Evolutionary conservation across 2,329 filamentous ascomycete species (phyloP), one percentile per base, ranked within the genome.

Genomic region (Calonectria pauciramosa): DNA sequence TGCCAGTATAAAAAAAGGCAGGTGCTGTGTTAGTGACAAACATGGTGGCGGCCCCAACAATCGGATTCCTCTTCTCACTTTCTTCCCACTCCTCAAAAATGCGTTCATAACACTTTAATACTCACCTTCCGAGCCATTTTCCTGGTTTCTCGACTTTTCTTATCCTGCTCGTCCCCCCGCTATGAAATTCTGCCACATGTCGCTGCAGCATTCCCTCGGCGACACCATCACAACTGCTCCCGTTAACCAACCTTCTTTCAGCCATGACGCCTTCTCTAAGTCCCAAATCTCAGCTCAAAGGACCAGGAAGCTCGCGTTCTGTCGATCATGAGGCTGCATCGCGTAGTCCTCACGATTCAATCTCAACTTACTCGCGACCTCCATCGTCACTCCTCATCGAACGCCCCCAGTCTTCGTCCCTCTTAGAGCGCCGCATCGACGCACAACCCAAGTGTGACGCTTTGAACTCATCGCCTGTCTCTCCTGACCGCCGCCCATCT

Each of bases 381-480:
- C 77, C 79, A 7, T 68, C 68, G 9, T 75, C 73, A 32, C 76
- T 79, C n/a, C 72, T 76, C 20, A 52, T 77, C 20, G 75, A 80
- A 71, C 75, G 60, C 44, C 51, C 44, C 2, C 52, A 16, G 30
- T 47, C 41, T 2, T 18, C 26, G 9, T 66, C 63, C 3, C 26
- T 52, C 5, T 20, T 23, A 18, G 38, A 38, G 26, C 47, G 23
- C 32, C 18, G 14, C 8, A 20, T 10, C 20, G 20, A 13, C 26
- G 41, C 23, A 34, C 59, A 60, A 20, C 26, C 26, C 7, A 51
- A 41, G 13, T 28, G n/a, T 8, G 30, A 59, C 10, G n/a, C 23
- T 18, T 26, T 52, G 7, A 26, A 20, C 9, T 70, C 67, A 10
- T 73, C 71, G 7, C 71, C 64, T 0, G 30, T 8, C 9, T 75